Base-by-base conservation (phyloP, 202 grass and related monocot species). In the Eragrostis tef region DNA sequence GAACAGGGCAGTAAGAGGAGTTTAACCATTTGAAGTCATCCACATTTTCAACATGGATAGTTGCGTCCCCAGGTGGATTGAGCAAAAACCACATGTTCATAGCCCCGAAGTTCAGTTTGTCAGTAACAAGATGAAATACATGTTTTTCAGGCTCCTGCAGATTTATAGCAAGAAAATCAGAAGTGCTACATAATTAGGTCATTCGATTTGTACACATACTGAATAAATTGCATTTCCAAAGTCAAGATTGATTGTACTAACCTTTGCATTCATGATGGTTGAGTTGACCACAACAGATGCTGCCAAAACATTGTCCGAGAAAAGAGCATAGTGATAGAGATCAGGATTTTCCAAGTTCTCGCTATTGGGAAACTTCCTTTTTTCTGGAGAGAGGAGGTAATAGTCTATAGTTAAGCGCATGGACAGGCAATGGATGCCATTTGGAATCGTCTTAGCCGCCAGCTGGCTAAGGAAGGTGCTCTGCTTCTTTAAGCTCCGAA, bases 21-120 rank as follows among this genome's bases (percentile, higher is more conserved):
- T 88, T 91, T 63, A 91, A 46, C 89, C 89, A 91, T 80, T 86
- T 91, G 43, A 91, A 91, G 41, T 88, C 79, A 14, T 91, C 86
- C 22, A 91, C 86, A 72, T 91, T 91, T 83, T 91, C 89, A 66
- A 91, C 86, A 73, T 91, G 79, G 42, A 91, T 88, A 41, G 83
- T 92, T 76, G 86, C 86, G 21, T 84, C 78, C 42, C 79, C 83
- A 86, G 86, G 90, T 67, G 90, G 90, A 86, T 92, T 92, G 59
- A 89, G 82, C 58, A 92, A 86, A 88, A 92, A 86, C 90, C 90
- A 92, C 90, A 92, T 92, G 64, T 84, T 92, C 86, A 92, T 86
- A 54, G 90, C 86, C 57, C 83, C 90, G 29, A 88, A 89, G 71
- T 92, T 92, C 71, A 92, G 72, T 61, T 92, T 92, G 63, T 92